A percentile compares a stretch with the other conserved stretches of the same genome.
phyloP scores from a whole-genome alignment of 2,329 filamentous ascomycete species.

The Elsinoe fawcettii region DNA sequence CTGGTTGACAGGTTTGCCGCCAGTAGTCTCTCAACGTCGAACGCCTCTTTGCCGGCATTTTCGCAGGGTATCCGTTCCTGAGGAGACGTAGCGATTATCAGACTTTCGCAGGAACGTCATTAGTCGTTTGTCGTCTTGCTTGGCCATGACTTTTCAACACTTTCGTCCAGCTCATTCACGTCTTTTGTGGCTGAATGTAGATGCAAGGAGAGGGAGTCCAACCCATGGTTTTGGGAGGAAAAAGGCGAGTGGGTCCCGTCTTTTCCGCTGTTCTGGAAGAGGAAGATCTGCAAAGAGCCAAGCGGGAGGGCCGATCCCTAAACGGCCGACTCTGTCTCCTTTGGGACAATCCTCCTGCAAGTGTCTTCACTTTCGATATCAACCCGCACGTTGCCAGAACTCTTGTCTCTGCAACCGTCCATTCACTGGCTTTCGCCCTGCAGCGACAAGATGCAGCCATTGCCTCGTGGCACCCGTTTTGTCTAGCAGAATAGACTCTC shows the following conservation, averaged over 20 bases:
- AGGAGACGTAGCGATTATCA: neutral
- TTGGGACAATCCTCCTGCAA: neutral
- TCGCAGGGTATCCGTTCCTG: neutral
- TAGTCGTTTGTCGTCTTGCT: neutral
- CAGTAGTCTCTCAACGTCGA: constrained; percentile 14
- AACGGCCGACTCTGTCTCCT: neutral
- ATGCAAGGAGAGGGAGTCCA: neutral
- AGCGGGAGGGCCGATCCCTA: neutral
- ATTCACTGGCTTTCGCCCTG: neutral
- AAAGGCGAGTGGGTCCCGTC: neutral
- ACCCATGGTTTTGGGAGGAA: neutral
- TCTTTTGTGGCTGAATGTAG: neutral
- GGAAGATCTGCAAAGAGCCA: constrained; percentile 2
- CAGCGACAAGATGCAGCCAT: constrained; percentile 7
- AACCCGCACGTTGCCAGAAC: constrained; percentile 11
- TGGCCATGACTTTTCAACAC: neutral
- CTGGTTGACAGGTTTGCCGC: constrained; percentile 13
- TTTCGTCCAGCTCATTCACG: too few relatives aligned
- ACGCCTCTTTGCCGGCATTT: neutral
- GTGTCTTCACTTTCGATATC: constrained; percentile 8
- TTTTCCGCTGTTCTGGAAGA: neutral
- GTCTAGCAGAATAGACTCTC: constrained; percentile 14
- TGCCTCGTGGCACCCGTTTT: constrained; percentile 16
- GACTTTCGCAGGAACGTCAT: neutral
- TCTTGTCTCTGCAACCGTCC: constrained; percentile 7